Evolutionary conservation across 768 basidiomycete genomes (phyloP).

Genomic region (Hydnomerulius pinastri): DNA sequence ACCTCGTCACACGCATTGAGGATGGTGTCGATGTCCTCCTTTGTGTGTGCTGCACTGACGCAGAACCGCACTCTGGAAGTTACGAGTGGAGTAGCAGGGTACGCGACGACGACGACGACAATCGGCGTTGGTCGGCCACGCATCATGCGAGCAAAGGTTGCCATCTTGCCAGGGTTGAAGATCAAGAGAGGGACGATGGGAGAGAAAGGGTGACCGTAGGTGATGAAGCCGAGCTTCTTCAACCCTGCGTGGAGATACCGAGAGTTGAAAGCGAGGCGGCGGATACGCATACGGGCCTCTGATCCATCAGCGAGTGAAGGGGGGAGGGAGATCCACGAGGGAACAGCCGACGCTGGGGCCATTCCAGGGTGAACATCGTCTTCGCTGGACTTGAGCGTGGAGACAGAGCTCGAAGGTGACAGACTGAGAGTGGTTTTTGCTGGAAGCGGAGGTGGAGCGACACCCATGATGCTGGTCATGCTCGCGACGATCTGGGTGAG

Average conservation of each 20-base stretch:
- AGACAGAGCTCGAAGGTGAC: conserved; percentile 32
- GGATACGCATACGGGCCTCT: conserved; percentile 81
- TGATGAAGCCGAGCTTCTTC: conserved; percentile 93
- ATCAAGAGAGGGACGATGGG: conserved; percentile 92
- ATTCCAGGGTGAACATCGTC: conserved; percentile 66
- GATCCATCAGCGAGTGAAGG: conserved; percentile 72
- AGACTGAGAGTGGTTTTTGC: conserved; percentile 27
- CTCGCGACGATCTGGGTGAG: conserved; percentile 88
- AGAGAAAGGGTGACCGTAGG: conserved; percentile 87
- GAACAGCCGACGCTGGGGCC: conserved; percentile 63
- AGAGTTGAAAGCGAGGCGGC: conserved; percentile 92
- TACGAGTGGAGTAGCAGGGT: conserved; percentile 88
- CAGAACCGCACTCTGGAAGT: conserved; percentile 92
- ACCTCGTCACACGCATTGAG: conserved; percentile 90
- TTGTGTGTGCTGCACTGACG: conserved; percentile 92
- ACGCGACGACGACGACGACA: conserved; percentile 86
- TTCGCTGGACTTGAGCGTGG: conserved; percentile 35
- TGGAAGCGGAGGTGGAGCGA: conserved; percentile 43
- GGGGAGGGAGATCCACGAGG: conserved; percentile 79
- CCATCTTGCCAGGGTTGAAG: conserved; percentile 95
- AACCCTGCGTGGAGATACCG: conserved; percentile 88
- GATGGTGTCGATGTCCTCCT: conserved; percentile 90
- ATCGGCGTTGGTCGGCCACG: conserved; percentile 72
- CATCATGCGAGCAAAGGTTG: conserved; percentile 90
- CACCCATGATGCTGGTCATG: conserved; percentile 97